These are phyloP conservation scores for Pseudonectria foliicola DNA, from an alignment of 2,329 filamentous ascomycete genomes.

Conservation along the genomic window DNA sequence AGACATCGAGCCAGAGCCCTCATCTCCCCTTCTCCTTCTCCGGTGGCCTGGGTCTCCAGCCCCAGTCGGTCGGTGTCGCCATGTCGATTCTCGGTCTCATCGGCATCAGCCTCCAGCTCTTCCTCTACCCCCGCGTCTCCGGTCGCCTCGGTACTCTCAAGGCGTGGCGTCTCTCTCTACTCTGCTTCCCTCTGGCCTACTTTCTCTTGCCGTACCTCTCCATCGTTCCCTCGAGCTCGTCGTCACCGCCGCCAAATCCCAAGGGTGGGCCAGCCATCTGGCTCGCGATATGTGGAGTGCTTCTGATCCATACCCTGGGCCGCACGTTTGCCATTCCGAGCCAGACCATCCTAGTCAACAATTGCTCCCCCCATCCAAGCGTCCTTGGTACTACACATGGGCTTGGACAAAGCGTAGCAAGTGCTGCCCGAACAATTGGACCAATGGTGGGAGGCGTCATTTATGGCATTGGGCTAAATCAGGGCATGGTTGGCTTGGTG, in stretches of 20 bases:
- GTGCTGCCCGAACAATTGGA: conserved; percentile 51
- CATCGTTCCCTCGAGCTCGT: conserved; percentile 51
- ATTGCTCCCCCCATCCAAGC: conserved; percentile 41
- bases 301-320: conserved; percentile 58
- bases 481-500: conserved; percentile 50
- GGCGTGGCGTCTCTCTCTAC: conserved; percentile 61
- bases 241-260: conserved; percentile 39
- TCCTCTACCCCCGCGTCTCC: conserved; percentile 64
- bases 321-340: conserved; percentile 54
- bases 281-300: conserved; percentile 54
- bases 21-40: conserved; percentile 56
- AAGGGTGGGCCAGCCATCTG: conserved; percentile 54
- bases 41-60: conserved; percentile 68
- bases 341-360: conserved; percentile 41
- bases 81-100: conserved; percentile 71
- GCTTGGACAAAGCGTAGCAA: conserved; percentile 50
- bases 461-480: conserved; percentile 51
- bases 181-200: conserved; percentile 66
- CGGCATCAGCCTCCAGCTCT: conserved; percentile 55
- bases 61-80: conserved; percentile 64
- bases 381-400: conserved; percentile 43
- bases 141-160: conserved; percentile 58
- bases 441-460: conserved; percentile 53
- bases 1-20: conserved; percentile 23
- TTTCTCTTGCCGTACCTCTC: conserved; percentile 63